Evolutionary conservation across 2,329 filamentous ascomycete species (phyloP).

Genomic region (Aureobasidium sp.): DNA sequence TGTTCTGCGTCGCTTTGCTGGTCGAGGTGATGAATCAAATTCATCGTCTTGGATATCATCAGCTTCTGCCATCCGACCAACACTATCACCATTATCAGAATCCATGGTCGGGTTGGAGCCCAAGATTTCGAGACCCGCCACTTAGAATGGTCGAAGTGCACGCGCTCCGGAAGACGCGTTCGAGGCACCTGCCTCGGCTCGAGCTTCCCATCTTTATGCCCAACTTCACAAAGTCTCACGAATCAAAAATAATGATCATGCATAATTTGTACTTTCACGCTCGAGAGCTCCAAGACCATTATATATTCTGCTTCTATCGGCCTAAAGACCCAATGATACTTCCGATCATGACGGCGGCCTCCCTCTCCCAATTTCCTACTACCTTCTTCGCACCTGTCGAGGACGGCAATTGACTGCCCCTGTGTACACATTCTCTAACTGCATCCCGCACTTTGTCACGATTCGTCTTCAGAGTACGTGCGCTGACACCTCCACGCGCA

Average conservation of each 20-base stretch:
- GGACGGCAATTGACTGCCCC: conserved; percentile 63
- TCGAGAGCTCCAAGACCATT: not conserved
- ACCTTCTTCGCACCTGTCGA: conserved; percentile 32
- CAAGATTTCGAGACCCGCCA: conserved; percentile 1
- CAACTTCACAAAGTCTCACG: not conserved
- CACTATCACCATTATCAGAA: not conserved
- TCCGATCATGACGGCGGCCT: conserved; percentile 90
- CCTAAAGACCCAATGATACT: conserved; percentile 60
- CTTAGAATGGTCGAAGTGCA: not conserved
- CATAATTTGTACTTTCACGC: not conserved
- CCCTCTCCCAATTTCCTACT: conserved; percentile 68
- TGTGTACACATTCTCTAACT: conserved; percentile 74
- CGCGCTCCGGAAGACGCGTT: conserved; percentile 9
- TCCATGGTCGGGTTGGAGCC: not conserved
- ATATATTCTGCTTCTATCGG: conserved; percentile 18
- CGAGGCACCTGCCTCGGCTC: conserved; percentile 2
- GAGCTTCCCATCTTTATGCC: not conserved
- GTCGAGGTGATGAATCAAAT: conserved; percentile 28
- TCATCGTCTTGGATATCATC: conserved; percentile 13
- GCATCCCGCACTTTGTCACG: conserved; percentile 67
- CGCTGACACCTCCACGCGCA: conserved; percentile 72
- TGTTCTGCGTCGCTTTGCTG: conserved; percentile 25
- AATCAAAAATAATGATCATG: not conserved
- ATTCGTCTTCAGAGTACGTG: conserved; percentile 71
- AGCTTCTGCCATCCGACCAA: not conserved